phyloP scores from a whole-genome alignment of 1,139 yeast species.

The Hemisphaericaspora subhashii region DNA sequence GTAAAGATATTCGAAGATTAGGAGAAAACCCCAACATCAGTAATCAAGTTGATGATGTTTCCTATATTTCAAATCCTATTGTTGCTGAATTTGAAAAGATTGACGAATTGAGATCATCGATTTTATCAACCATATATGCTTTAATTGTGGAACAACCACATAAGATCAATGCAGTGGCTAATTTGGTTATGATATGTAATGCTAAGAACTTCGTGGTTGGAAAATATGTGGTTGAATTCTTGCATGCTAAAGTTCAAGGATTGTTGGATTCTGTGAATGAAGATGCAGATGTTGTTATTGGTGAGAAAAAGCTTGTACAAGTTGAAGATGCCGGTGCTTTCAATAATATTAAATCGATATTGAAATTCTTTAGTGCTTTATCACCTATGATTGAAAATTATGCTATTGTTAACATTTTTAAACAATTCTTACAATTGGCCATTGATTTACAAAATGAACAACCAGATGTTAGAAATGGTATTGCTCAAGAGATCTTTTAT shows the following conservation, averaged over 20 bases:
- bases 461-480: constrained; percentile 45
- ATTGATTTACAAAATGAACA: constrained; percentile 50
- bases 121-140: constrained; percentile 65
- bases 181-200: constrained; percentile 69
- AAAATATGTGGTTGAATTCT: constrained; percentile 64
- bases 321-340: constrained; percentile 61
- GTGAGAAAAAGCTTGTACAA: constrained; percentile 9
- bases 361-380: constrained; percentile 69
- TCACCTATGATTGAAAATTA: constrained; percentile 59
- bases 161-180: constrained; percentile 69
- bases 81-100: constrained; percentile 70
- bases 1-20: constrained; percentile 60
- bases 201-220: constrained; percentile 69
- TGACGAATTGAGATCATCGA: constrained; percentile 58
- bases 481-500: constrained; percentile 70
- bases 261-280: constrained; percentile 37
- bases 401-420: constrained; percentile 52
- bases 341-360: constrained; percentile 66
- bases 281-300: constrained; percentile 21
- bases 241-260: constrained; percentile 62
- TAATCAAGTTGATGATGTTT: constrained; percentile 62
- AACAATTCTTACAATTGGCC: constrained; percentile 56
- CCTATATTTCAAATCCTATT: constrained; percentile 64
- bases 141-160: constrained; percentile 88
- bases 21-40: constrained; percentile 61